phyloP scores from a whole-genome alignment of 2,329 filamentous ascomycete genomes.

The Grosmannia huntii region DNA sequence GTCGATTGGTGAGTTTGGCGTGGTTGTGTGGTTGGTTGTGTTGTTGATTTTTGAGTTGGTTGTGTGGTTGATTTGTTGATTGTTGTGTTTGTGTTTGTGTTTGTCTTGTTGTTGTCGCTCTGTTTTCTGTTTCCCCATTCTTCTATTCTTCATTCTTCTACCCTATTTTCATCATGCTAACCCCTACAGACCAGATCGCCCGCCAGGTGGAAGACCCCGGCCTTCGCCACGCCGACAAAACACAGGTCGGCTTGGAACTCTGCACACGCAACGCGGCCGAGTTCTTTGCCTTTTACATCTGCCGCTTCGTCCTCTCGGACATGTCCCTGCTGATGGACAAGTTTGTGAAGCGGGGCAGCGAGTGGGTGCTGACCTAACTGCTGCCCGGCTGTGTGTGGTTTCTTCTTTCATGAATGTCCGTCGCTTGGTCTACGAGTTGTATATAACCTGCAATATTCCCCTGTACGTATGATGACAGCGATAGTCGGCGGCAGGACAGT shows the following conservation, averaged over 20 bases:
- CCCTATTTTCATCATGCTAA: too few species aligned
- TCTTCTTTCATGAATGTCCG: background rate
- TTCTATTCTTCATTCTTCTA: background rate
- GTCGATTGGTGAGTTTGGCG: slow-evolving; percentile 61
- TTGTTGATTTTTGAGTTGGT: too few species aligned
- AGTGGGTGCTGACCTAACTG: slow-evolving; percentile 59
- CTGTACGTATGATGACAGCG: slow-evolving; percentile 1
- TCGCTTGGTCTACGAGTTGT: background rate
- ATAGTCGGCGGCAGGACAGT: background rate
- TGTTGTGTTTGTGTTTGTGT: background rate
- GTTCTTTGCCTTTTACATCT: slow-evolving; percentile 95
- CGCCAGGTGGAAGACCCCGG: slow-evolving; percentile 93
- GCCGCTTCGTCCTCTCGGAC: slow-evolving; percentile 85
- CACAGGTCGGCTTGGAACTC: slow-evolving; percentile 88
- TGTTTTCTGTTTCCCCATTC: background rate
- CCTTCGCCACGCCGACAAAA: slow-evolving; percentile 79
- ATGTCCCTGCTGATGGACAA: slow-evolving; percentile 81
- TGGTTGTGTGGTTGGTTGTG: too few species aligned
- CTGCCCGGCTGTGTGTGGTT: background rate
- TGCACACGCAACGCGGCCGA: slow-evolving; percentile 88
- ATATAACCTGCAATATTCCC: slow-evolving; percentile 1
- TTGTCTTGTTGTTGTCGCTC: background rate
- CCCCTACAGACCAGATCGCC: slow-evolving; percentile 69
- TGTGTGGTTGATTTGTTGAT: too few species aligned
- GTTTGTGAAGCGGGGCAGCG: slow-evolving; percentile 89